Evolutionary conservation across 345 rosid species (phyloP).

Genomic region (Brassica carinata): DNA sequence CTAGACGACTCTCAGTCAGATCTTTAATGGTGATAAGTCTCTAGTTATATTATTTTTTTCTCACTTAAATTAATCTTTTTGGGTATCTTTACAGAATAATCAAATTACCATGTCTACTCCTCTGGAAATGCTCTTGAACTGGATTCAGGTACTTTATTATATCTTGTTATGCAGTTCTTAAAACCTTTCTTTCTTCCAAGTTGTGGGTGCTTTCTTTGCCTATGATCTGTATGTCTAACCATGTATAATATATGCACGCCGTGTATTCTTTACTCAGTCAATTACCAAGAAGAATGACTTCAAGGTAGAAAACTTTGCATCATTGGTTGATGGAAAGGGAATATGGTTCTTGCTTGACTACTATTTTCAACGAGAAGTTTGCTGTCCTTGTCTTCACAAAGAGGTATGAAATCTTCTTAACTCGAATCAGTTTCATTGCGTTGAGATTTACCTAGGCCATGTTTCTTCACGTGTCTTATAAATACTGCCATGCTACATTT

Average conservation of each 20-base stretch:
- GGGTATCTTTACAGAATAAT: constrained; percentile 44
- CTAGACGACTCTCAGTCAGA: constrained; percentile 1
- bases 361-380: constrained; percentile 80
- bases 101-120: constrained; percentile 38
- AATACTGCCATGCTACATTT: constrained; percentile 18
- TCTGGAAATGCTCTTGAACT: constrained; percentile 65
- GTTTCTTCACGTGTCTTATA: constrained; percentile 18
- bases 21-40: constrained; percentile 3
- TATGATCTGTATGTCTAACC: constrained; percentile 22
- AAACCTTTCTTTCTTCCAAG: not conserved
- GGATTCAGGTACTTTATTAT: constrained; percentile 70
- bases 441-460: not conserved
- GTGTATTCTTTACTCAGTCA: constrained; percentile 54
- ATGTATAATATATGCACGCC: constrained; percentile 14
- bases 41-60: not conserved
- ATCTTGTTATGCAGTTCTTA: not conserved
- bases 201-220: not conserved
- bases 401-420: constrained; percentile 39
- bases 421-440: constrained; percentile 19
- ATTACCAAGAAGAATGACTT: constrained; percentile 61
- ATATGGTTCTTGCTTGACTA: constrained; percentile 94
- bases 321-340: constrained; percentile 85
- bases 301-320: constrained; percentile 51
- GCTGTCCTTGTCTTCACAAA: constrained; percentile 60
- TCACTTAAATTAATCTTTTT: constrained; percentile 11